Conservation (phyloP, 2,329 filamentous ascomycete species). For the Neonectria punicea region DNA sequence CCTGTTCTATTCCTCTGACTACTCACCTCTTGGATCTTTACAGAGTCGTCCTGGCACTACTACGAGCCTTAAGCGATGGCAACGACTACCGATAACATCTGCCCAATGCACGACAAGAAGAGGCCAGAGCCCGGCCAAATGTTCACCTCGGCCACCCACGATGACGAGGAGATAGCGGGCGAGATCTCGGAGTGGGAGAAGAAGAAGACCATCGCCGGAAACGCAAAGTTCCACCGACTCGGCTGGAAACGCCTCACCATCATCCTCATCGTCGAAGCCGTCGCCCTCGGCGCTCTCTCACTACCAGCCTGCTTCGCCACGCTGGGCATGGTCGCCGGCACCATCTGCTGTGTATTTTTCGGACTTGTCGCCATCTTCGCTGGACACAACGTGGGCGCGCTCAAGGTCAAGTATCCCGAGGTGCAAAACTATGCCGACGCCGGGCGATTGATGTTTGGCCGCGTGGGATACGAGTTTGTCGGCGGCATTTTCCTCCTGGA, state of each 20-base stretch:
- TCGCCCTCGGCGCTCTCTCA: slow-evolving; percentile 23
- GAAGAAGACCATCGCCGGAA: slow-evolving; percentile 25
- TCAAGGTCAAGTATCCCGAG: slow-evolving; percentile 25
- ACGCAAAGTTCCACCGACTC: slow-evolving; percentile 26
- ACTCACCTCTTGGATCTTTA: background rate
- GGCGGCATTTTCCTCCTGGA: slow-evolving; percentile 18
- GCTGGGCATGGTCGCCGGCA: slow-evolving; percentile 13
- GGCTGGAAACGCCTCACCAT: slow-evolving; percentile 25
- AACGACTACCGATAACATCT: slow-evolving; percentile 2
- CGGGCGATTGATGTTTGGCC: slow-evolving; percentile 22
- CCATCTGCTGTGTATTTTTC: slow-evolving; percentile 15
- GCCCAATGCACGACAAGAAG: slow-evolving; percentile 15
- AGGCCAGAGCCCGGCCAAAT: slow-evolving; percentile 10
- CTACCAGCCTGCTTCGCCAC: slow-evolving; percentile 22
- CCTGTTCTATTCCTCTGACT: background rate
- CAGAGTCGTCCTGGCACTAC: background rate
- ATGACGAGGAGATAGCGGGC: slow-evolving; percentile 21
- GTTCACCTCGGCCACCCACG: slow-evolving; percentile 1
- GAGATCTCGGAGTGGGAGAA: slow-evolving; percentile 26
- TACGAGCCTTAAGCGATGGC: slow-evolving; percentile 8
- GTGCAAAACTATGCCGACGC: slow-evolving; percentile 23
- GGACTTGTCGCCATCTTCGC: slow-evolving; percentile 22
- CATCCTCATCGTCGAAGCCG: slow-evolving; percentile 26
- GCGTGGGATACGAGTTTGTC: slow-evolving; percentile 19
- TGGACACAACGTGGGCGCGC: slow-evolving; percentile 21